Evolutionary conservation across 1,284 basidiomycete genomes (phyloP).

Genomic region (Cutaneotrichosporon sp.): DNA sequence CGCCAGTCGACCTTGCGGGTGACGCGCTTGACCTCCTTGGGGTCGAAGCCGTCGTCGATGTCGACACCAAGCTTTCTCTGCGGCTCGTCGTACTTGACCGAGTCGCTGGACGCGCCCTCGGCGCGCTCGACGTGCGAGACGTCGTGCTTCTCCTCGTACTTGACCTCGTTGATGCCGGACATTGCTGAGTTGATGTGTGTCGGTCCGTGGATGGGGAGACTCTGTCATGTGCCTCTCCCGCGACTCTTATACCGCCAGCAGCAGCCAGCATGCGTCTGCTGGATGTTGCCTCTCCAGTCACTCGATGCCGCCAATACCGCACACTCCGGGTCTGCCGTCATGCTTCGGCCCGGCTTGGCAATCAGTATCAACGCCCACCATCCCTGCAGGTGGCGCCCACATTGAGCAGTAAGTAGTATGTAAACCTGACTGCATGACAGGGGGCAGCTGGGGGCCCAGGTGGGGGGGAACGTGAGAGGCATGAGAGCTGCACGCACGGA

Average conservation of each 20-base stretch:
- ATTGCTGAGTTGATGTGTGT: not conserved
- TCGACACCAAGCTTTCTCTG: conserved; percentile 26
- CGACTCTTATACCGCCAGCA: not conserved
- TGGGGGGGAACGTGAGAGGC: too few species aligned
- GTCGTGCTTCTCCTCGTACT: conserved; percentile 4
- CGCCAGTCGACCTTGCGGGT: conserved; percentile 25
- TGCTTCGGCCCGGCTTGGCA: not conserved
- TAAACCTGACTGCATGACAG: too few species aligned
- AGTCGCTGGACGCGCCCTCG: not conserved
- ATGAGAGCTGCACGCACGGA: too few species aligned
- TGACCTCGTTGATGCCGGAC: not conserved
- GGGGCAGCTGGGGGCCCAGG: too few species aligned
- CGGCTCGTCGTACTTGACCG: conserved; percentile 25
- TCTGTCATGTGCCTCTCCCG: not conserved
- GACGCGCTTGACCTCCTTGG: conserved; percentile 13
- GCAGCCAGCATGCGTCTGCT: too few species aligned
- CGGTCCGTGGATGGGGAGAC: not conserved
- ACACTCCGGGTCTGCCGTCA: not conserved
- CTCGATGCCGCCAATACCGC: not conserved
- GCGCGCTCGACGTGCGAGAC: not conserved
- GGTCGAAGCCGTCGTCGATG: conserved; percentile 22
- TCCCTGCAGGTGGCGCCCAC: not conserved
- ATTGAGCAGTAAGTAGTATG: not conserved
- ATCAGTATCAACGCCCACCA: not conserved
- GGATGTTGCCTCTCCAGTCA: not conserved